Base-by-base conservation (phyloP, 1,284 basidiomycete species). In the Ceratobasidium sp. region DNA sequence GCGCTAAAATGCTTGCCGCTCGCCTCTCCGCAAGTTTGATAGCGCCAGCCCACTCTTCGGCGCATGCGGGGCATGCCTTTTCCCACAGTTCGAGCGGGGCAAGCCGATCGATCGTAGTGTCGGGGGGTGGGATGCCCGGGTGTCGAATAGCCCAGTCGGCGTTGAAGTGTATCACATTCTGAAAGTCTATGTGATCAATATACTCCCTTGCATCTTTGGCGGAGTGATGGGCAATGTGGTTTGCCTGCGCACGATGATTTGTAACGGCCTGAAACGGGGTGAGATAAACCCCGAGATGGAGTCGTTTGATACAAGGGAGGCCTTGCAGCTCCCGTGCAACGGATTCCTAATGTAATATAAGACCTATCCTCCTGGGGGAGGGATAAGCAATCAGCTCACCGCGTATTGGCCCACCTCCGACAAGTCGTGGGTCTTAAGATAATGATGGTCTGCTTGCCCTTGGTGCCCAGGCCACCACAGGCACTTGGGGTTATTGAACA, bases 401-500 rank as follows among this genome's bases (percentile, higher is more conserved):
- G 63, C 49, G 11, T 51, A 51, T 6, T 53, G 19, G 3, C 19
- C 48, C 46, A 19, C 62, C 3, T 41, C 41, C 14, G 9, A 13
- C 14, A 29, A 16, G 22, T 63, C 39, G 14, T 63, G 41, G 24
- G 2, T 3, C 43, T 22, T 5, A 19, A 63, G 24, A 29, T 63
- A 63, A 27, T 24, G 43, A 43, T 63, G 41, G 24, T 46, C n/a
- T 4, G 2, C 7, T 27, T 41, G 5, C 27, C 29, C 6, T 31
- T 43, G 61, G 43, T 63, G 61, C 3, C 41, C 39, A 13, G 16
- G 9, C 63, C 63, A 66, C 63, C 63, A 51, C n/a, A 51, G 14
- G 31, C 63, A 66, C 13, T 27, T 16, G n/a, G 63, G 63, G 29
- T 66, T 22, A 31, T 66, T 51, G n/a, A 66, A 66, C 29, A 66